Percentiles rank a stretch among this genome's conserved stretches.
Evolutionary conservation across 768 basidiomycete genomes (phyloP).

Genomic region (Kwoniella sp.): DNA sequence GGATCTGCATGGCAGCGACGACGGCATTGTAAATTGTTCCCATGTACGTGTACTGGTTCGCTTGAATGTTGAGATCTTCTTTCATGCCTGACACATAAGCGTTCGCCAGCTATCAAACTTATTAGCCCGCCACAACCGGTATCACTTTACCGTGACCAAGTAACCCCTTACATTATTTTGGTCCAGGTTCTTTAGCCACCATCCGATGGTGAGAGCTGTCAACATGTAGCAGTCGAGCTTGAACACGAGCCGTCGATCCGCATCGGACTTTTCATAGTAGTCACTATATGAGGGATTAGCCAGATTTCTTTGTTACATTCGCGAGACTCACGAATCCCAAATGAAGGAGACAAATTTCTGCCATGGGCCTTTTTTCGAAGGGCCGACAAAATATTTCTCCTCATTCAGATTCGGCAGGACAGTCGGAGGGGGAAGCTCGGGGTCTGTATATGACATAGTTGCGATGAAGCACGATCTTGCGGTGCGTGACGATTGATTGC

Average conservation of each 20-base stretch:
- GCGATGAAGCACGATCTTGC: not conserved
- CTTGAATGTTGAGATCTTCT: slow-evolving; percentile 36
- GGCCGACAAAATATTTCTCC: slow-evolving; percentile 4
- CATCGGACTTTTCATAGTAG: slow-evolving; percentile 33
- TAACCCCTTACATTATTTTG: slow-evolving; percentile 23
- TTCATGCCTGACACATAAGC: slow-evolving; percentile 39
- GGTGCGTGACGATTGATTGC: too few relatives aligned
- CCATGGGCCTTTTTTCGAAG: slow-evolving; percentile 17
- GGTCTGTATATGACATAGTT: not conserved
- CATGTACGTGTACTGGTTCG: slow-evolving; percentile 35
- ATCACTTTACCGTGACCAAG: not conserved
- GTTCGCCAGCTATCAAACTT: slow-evolving; percentile 10
- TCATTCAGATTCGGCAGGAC: slow-evolving; percentile 1
- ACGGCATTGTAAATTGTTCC: slow-evolving; percentile 33
- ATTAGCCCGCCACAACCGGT: too few relatives aligned
- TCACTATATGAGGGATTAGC: slow-evolving; percentile 14
- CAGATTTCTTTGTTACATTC: too few relatives aligned
- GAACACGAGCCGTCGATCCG: slow-evolving; percentile 32
- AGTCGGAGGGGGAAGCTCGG: slow-evolving; percentile 9
- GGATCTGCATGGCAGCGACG: slow-evolving; percentile 26
- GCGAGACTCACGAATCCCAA: slow-evolving; percentile 27
- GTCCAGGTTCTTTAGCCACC: slow-evolving; percentile 33
- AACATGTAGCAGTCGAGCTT: slow-evolving; percentile 37
- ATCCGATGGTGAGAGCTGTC: slow-evolving; percentile 31
- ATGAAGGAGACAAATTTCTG: slow-evolving; percentile 20